Conservation (phyloP, 257 asterid species). For the Fraxinus americana region DNA sequence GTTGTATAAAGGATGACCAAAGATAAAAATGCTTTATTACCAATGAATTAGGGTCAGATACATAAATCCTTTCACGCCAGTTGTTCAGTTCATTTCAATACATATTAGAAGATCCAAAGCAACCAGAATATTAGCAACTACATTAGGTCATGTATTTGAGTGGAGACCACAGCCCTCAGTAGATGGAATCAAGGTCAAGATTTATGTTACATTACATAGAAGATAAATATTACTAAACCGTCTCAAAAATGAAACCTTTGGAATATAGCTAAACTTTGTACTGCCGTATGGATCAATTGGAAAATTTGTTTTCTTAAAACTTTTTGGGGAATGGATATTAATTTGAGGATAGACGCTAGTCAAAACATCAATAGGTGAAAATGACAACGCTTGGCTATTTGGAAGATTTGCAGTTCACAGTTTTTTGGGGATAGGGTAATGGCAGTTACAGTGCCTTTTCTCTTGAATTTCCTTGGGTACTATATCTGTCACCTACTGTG, state of each 20-base stretch:
- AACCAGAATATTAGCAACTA: background rate
- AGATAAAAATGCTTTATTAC: too few relatives aligned
- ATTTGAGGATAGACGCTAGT: background rate
- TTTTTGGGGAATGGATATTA: background rate
- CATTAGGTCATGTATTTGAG: background rate
- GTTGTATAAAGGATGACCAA: too few relatives aligned
- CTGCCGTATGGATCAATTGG: background rate
- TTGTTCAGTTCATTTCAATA: background rate
- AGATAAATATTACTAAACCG: background rate
- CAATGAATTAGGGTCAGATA: too few relatives aligned
- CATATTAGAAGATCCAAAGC: background rate
- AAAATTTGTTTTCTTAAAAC: background rate
- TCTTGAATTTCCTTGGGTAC: background rate
- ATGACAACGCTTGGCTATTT: background rate
- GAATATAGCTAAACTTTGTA: background rate
- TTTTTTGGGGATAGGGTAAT: background rate
- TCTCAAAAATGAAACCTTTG: background rate
- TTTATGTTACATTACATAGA: background rate
- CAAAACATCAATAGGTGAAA: background rate
- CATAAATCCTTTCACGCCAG: too few relatives aligned
- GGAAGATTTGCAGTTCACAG: background rate
- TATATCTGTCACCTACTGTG: background rate
- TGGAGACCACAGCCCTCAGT: background rate
- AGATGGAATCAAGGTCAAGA: background rate
- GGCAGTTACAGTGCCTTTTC: background rate